Base-by-base conservation (phyloP, 2,329 filamentous ascomycete genomes). In the Beauveria pseudobassiana region DNA sequence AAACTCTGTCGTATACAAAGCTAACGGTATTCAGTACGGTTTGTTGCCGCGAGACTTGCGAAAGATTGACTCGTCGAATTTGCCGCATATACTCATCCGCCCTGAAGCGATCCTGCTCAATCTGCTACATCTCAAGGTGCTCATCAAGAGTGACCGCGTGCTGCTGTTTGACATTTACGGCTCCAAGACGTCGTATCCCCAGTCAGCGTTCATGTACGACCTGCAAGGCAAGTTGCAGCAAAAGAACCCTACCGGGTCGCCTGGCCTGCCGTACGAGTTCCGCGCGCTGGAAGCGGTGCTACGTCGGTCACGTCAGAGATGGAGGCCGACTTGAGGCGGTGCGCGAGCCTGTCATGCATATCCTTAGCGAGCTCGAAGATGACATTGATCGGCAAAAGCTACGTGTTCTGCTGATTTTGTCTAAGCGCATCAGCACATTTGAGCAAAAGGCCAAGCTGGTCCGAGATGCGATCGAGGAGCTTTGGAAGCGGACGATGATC, bases 131-230 rank as follows among this genome's bases (percentile, higher is more conserved):
- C 85, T 99, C 53, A 90, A 95, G 64, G 95, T 96, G 59, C 82
- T 99, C 26, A 96, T 99, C 73, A 97, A 97, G 77, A 86, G 93
- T 65, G 91, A 99, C 71, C 89, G 93, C 26, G 92, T 99, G 7
- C 84, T 99, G 26, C 87, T 99, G 5, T 98, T 99, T 72, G 95
- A 98, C 70, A 91, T 95, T 16, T 98, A 96, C 75, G 95, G 95
- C 34, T 95, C 91, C 46, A 93, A 91, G 63, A 91, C 96, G 67
- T 96, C 92, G 0, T 96, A 97, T 70, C 92, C 93, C 38, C 95
- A 98, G 73, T 96, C 92, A 4, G 86, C 95, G 16, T 99, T 99
- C 77, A 96, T 99, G 86, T 97, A 98, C 75, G 95, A 98, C 71
- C 78, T 99, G 22, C 92, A 98, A 73, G 91, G 91, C 14, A 96